Evolutionary conservation across 768 basidiomycete genomes (phyloP).

Genomic region (Galerina marginata): DNA sequence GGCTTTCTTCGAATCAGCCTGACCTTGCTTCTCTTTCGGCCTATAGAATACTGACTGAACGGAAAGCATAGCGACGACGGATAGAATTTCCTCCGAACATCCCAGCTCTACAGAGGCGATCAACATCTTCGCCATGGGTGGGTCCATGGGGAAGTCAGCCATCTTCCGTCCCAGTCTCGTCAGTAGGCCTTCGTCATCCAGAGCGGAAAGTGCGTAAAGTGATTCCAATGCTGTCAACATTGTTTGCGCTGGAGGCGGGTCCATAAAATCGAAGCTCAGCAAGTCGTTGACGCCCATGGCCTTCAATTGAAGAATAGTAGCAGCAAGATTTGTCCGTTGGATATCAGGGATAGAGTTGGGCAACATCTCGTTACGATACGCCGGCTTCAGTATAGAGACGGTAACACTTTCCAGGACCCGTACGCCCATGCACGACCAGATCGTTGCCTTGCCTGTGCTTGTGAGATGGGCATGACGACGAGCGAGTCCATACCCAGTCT

Average conservation of each 20-base stretch:
- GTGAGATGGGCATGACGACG: constrained; percentile 98
- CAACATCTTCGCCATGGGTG: constrained; percentile 94
- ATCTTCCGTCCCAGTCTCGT: constrained; percentile 96
- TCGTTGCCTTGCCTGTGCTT: constrained; percentile 96
- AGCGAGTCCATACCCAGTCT: constrained; percentile 98
- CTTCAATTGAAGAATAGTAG: constrained; percentile 93
- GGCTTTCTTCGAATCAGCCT: constrained; percentile 99
- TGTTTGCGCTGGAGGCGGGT: constrained; percentile 95
- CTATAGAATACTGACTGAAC: constrained; percentile 97
- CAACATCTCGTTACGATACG: constrained; percentile 98
- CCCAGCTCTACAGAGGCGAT: constrained; percentile 97
- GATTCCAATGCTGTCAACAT: constrained; percentile 96
- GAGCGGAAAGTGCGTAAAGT: constrained; percentile 91
- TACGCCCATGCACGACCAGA: constrained; percentile 96
- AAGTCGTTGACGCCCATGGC: constrained; percentile 99
- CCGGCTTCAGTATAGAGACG: constrained; percentile 98
- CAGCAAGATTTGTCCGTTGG: constrained; percentile 90
- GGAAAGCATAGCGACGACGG: constrained; percentile 96
- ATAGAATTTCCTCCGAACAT: constrained; percentile 97
- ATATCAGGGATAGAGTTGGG: constrained; percentile 98
- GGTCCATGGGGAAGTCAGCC: constrained; percentile 99
- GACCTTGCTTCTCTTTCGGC: constrained; percentile 99
- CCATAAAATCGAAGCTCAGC: constrained; percentile 99
- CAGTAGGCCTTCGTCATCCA: constrained; percentile 95
- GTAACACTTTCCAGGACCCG: constrained; percentile 98